These are phyloP conservation scores for Casaregolazyma suthepensis DNA, from an alignment of 1,139 yeast genomes.

Conservation along the genomic window DNA sequence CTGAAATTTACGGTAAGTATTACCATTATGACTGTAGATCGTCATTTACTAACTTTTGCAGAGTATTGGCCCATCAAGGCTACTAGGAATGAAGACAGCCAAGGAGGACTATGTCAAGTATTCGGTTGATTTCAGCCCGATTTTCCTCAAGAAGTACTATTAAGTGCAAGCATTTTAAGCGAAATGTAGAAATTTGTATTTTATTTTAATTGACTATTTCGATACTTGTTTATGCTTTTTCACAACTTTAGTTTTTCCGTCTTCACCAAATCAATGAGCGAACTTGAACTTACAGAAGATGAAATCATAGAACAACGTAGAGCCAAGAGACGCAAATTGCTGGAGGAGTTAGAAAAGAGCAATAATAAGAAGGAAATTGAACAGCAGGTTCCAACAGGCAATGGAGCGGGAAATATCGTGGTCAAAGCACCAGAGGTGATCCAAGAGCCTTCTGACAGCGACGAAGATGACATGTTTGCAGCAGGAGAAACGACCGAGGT, in stretches of 20 bases:
- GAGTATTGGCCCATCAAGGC: constrained; percentile 16
- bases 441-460: constrained; percentile 1
- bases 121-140: constrained; percentile 17
- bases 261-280: not conserved
- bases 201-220: constrained; percentile 5
- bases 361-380: not conserved
- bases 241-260: not conserved
- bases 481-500: constrained; percentile 6
- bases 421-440: not conserved
- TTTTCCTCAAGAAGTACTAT: not conserved
- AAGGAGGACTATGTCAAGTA: constrained; percentile 23
- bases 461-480: constrained; percentile 23
- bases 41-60: constrained; percentile 8
- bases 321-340: constrained; percentile 32
- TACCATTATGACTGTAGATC: not conserved
- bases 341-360: constrained; percentile 10
- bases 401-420: not conserved
- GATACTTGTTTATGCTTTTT: no score
- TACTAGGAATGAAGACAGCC: constrained; percentile 27
- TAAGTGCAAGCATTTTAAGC: constrained; percentile 15
- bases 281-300: constrained; percentile 16
- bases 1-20: constrained; percentile 11
- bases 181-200: constrained; percentile 12
- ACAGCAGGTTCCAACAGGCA: not conserved
- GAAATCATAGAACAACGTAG: constrained; percentile 27